These are phyloP conservation scores for Talaromyces sp. DNA, from an alignment of 2,329 filamentous ascomycete species.

Conservation along the genomic window DNA sequence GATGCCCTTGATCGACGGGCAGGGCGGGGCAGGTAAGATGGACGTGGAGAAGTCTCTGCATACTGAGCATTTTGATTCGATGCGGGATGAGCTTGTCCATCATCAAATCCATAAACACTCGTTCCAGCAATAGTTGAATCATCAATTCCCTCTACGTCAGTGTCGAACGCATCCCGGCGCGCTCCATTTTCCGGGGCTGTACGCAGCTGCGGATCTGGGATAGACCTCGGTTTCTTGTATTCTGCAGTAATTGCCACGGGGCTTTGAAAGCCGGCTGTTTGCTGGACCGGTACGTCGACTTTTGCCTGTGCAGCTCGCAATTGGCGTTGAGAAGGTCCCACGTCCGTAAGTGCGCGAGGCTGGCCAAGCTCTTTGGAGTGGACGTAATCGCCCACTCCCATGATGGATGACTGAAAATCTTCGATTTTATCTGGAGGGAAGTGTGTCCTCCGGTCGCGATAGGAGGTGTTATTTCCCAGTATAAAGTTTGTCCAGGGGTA, in stretches of 20 bases:
- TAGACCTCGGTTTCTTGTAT: slow-evolving; percentile 20
- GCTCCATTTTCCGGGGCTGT: slow-evolving; percentile 11
- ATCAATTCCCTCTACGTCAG: slow-evolving; percentile 47
- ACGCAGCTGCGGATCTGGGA: slow-evolving; percentile 20
- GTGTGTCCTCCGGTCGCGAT: neutral
- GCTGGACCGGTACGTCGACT: slow-evolving; percentile 35
- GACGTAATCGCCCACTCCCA: slow-evolving; percentile 48
- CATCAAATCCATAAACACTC: slow-evolving; percentile 42
- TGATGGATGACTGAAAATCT: slow-evolving; percentile 19
- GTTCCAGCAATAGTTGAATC: slow-evolving; percentile 46
- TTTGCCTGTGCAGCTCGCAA: slow-evolving; percentile 39
- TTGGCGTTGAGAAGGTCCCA: slow-evolving; percentile 32
- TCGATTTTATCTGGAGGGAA: neutral
- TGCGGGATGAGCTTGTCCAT: slow-evolving; percentile 28
- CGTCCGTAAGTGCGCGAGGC: slow-evolving; percentile 27
- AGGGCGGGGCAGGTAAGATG: slow-evolving; percentile 28
- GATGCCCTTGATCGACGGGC: slow-evolving; percentile 31
- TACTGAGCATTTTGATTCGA: slow-evolving; percentile 22
- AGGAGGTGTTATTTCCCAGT: neutral
- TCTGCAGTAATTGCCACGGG: slow-evolving; percentile 21
- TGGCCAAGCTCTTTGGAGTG: slow-evolving; percentile 41
- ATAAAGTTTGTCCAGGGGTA: neutral
- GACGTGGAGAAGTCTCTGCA: slow-evolving; percentile 23
- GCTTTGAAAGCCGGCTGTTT: slow-evolving; percentile 23
- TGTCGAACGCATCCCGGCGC: slow-evolving; percentile 44